These are phyloP conservation scores for Colletotrichum navitas DNA, from an alignment of 2,329 filamentous ascomycete genomes.

Conservation along the genomic window DNA sequence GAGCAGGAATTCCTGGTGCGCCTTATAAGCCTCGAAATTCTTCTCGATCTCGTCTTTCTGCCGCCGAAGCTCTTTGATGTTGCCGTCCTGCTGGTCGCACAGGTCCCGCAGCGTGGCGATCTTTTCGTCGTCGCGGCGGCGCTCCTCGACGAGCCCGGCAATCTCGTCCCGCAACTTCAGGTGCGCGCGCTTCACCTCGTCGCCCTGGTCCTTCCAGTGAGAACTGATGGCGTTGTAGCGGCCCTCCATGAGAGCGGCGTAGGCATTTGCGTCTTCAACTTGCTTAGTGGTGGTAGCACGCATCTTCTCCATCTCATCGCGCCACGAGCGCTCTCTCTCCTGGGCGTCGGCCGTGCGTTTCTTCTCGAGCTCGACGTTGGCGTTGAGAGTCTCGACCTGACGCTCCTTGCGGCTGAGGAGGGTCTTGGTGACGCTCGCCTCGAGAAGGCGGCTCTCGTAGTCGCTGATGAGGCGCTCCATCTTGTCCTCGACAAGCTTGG, in stretches of 20 bases:
- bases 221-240: conserved; percentile 76
- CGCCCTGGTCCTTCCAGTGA: conserved; percentile 76
- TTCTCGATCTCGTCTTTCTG: conserved; percentile 73
- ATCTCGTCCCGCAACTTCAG: conserved; percentile 66
- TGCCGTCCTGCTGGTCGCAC: conserved; percentile 79
- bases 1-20: conserved; percentile 72
- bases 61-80: conserved; percentile 70
- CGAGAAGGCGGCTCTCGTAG: conserved; percentile 76
- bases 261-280: conserved; percentile 74
- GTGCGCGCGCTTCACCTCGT: conserved; percentile 68
- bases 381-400: conserved; percentile 77
- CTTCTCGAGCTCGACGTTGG: conserved; percentile 73
- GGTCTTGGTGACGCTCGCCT: conserved; percentile 78
- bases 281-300: conserved; percentile 70
- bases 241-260: conserved; percentile 76
- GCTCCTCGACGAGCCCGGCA: conserved; percentile 65
- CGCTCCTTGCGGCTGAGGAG: conserved; percentile 79
- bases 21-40: conserved; percentile 75
- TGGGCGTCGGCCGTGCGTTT: conserved; percentile 70
- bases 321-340: conserved; percentile 72
- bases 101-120: conserved; percentile 75
- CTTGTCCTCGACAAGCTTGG: conserved; percentile 77
- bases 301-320: conserved; percentile 72
- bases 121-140: conserved; percentile 71
- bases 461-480: conserved; percentile 77